Evolutionary conservation across 192 early-diverging fungal genomes (phyloP), one percentile per base, ranked within the genome.

Genomic region (Umbelopsis vinacea): DNA sequence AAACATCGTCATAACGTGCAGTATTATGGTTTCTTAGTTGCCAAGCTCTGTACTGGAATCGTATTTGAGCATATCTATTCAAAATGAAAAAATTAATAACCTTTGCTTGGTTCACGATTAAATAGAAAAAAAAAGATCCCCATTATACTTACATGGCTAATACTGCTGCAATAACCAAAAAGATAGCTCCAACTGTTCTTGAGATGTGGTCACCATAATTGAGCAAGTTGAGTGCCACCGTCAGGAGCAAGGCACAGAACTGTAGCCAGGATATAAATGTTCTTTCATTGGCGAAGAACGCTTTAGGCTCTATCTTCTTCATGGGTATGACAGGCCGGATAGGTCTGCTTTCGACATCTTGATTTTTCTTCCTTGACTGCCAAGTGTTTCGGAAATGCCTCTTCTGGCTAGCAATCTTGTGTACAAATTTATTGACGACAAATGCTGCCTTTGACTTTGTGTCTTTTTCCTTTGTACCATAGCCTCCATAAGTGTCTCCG

Each of bases 211-310:
- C 90, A 46, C 91, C 91, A 78, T 89, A 87, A 77, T 94, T 95
- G 47, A 93, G 83, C 12, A 95, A 84, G 26, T 84, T 88, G n/a
- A 95, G 77, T 10, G 92, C 86, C n/a, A 94, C 82, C 23, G 87
- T 86, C 7, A 88, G 84, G n/a, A 95, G 73, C 21, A 92, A 76
- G 17, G 91, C 89, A 72, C 86, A 89, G 85, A 90, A 92, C 66
- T 92, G 87, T 74, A 94, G 78, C 94, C 94, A 96, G 8, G 88
- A 84, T 26, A 96, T 82, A 82, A 96, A 96, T 0, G 93, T 95
- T 26, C 94, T 85, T 72, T 96, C 94, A 72, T 96, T 96, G 14
- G 93, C 93, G 78, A 96, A 92, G 52, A 90, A 95, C 5, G 92
- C 89, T 82, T 96, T 96, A 26, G 94, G 92, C 68, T 96, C 94